These are phyloP conservation scores for Aspergillus clavatus DNA, from an alignment of 2,329 filamentous ascomycete species.

Conservation along the genomic window DNA sequence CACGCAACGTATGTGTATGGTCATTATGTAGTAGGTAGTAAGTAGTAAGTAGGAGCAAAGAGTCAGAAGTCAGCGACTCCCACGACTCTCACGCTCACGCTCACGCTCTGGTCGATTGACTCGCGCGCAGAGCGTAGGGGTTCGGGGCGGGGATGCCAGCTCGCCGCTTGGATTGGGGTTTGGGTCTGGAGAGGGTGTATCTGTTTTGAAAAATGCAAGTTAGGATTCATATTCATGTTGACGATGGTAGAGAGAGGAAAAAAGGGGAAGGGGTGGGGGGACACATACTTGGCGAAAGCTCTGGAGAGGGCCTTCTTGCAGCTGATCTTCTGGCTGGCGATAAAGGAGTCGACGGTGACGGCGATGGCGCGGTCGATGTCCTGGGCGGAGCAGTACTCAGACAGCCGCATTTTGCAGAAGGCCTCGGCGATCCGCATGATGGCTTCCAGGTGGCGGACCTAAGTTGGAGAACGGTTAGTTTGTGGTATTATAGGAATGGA, in stretches of 20 bases:
- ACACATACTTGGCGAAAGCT: conserved; percentile 91
- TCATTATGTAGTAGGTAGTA: too few species aligned
- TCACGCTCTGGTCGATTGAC: too few species aligned
- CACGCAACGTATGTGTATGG: too few species aligned
- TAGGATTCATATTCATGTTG: conserved; percentile 11
- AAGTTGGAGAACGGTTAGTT: not conserved
- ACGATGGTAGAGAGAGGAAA: not conserved
- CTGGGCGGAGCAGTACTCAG: conserved; percentile 81
- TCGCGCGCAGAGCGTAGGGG: conserved; percentile 17
- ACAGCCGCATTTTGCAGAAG: conserved; percentile 97
- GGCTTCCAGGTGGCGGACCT: conserved; percentile 96
- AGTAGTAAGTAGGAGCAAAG: too few species aligned
- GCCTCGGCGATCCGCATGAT: conserved; percentile 93
- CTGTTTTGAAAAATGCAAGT: conserved; percentile 18
- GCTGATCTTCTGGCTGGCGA: conserved; percentile 93
- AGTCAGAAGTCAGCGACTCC: too few species aligned
- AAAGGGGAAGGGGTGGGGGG: conserved; percentile 31
- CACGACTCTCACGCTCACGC: too few species aligned
- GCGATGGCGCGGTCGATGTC: conserved; percentile 97
- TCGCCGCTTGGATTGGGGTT: conserved; percentile 36
- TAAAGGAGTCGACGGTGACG: conserved; percentile 93
- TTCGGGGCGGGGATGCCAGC: conserved; percentile 33
- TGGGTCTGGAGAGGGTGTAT: conserved; percentile 38
- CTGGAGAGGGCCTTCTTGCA: conserved; percentile 93
- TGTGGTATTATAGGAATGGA: not conserved